Conservation (phyloP, 163 green algal species). For the Coccomyxa subellipsoidea region DNA sequence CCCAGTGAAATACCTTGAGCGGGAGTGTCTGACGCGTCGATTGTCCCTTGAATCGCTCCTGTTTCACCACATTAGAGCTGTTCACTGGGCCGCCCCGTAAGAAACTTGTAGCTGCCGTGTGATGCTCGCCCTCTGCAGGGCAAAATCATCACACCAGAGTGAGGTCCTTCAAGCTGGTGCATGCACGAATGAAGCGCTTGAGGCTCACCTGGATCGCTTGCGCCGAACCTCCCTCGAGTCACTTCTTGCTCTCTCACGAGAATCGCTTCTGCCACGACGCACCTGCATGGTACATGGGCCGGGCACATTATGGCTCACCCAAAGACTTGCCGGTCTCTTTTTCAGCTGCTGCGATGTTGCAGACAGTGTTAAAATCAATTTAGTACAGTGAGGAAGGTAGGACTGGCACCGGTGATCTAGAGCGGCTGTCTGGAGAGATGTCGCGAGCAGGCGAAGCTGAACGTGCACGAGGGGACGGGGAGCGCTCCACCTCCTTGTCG, state of each 20-base stretch:
- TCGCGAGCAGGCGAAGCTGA: constrained; percentile 1
- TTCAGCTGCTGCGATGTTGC: not conserved
- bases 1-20: not conserved
- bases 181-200: not conserved
- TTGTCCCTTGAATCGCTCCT: not conserved
- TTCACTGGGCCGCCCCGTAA: too few relatives aligned
- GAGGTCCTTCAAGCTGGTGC: not conserved
- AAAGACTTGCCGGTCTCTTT: too few relatives aligned
- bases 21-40: not conserved
- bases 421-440: not conserved
- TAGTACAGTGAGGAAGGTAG: not conserved
- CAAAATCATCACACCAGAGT: too few relatives aligned
- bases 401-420: not conserved
- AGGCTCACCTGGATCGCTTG: not conserved
- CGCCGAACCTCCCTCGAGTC: not conserved
- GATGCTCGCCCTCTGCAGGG: too few relatives aligned
- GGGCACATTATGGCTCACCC: too few relatives aligned
- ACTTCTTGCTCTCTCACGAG: not conserved
- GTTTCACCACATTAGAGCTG: not conserved
- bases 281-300: too few relatives aligned
- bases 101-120: too few relatives aligned
- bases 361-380: not conserved
- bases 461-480: not conserved
- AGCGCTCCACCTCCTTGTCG: not conserved
- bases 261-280: not conserved